Evolutionary conservation across 305 asterid species (phyloP), one percentile per base, ranked within the genome.

Genomic region (Fraxinus sp.): DNA sequence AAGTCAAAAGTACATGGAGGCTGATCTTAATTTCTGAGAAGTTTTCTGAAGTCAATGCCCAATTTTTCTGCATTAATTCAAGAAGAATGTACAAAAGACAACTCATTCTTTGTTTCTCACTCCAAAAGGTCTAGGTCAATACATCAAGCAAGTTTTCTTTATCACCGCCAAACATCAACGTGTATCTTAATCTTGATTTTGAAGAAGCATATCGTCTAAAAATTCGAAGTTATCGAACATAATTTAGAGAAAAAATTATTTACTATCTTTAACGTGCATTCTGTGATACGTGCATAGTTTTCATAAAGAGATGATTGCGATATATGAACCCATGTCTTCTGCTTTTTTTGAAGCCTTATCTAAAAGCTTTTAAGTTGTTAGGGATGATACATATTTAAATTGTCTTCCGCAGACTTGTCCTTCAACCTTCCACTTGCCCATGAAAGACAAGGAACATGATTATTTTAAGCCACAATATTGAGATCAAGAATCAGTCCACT

Each of bases 391-490:
- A 24, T 24, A 22, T 20, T 62, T 9, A 62, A 62, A 24, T 24
- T 62, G 16, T 20, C 30, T 62, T 66, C n/a, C 0, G 36, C 0
- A 66, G 35, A 11, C 18, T 10, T 10, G 4, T 32, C 37, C 24
- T 79, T 22, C 37, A 33, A 16, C 70, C 71, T 28, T 26, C 83
- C 49, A 64, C 79, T 10, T 70, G 62, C 84, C 20, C 75, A 68
- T 66, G 16, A 66, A 66, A 66, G 36, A 66, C 74, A 0, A 68
- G 75, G 20, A 68, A 11, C 20, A 4, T 28, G 75, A 68, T 68
- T 68, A 28, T 68, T 68, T 68, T 68, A 68, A 26, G 18, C 37
- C 10, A 28, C 35, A 10, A 26, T 68, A 68, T 68, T 68, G 75
- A 68, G 18, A 68, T 68, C 37, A 28, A 28, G 75, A 68, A 28